These are phyloP conservation scores for Candida taoyuanica DNA, from an alignment of 805 yeast genomes.

Conservation along the genomic window DNA sequence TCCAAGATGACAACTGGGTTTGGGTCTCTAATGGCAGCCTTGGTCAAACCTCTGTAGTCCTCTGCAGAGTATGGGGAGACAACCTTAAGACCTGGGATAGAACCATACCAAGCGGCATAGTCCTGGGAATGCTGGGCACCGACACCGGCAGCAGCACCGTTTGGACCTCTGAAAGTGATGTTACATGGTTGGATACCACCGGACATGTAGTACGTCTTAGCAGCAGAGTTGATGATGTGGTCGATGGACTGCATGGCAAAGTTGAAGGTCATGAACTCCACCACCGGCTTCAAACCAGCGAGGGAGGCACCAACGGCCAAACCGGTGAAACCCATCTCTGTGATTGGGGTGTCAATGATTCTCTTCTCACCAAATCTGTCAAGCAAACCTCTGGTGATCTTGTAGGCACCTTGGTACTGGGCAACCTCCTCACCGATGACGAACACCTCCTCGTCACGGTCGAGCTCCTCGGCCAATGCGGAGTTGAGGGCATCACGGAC, in stretches of 20 bases:
- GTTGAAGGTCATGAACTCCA: conserved; percentile 99
- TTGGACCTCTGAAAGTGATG: conserved; percentile 98
- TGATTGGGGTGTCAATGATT: conserved; percentile 90
- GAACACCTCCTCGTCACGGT: conserved; percentile 90
- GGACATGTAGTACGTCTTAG: conserved; percentile 97
- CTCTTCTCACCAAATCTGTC: conserved; percentile 73
- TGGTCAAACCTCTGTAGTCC: conserved; percentile 92
- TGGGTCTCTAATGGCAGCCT: conserved; percentile 98
- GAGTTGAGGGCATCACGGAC: conserved; percentile 96
- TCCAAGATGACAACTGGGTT: conserved; percentile 95
- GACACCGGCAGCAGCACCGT: conserved; percentile 99
- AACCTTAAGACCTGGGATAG: conserved; percentile 97
- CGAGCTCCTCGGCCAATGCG: conserved; percentile 96
- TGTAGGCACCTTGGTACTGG: conserved; percentile 98
- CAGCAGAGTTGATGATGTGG: conserved; percentile 97
- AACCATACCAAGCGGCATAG: conserved; percentile 96
- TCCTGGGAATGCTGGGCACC: conserved; percentile 99
- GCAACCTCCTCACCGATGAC: conserved; percentile 99
- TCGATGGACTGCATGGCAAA: conserved; percentile 99
- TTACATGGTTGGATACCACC: conserved; percentile 98
- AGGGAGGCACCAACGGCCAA: conserved; percentile 81
- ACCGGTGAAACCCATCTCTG: conserved; percentile 99
- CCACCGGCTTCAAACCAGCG: conserved; percentile 84
- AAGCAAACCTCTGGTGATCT: conserved; percentile 89
- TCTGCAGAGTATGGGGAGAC: conserved; percentile 92